Base-by-base conservation (phyloP, 2,329 filamentous ascomycete species). In the Aspergillus neoniger region DNA sequence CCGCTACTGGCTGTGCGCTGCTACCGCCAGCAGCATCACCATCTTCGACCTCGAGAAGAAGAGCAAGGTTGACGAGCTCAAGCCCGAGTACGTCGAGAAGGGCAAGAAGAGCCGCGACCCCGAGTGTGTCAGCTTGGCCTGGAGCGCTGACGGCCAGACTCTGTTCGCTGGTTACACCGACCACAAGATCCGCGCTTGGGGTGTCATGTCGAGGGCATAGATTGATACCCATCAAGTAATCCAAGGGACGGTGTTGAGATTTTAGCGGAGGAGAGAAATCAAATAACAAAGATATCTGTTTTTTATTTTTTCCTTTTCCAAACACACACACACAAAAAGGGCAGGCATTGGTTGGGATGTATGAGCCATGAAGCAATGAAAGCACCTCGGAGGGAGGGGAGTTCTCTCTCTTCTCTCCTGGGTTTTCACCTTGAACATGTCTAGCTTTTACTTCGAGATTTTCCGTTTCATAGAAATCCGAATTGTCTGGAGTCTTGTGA, bases 41-140 rank as follows among this genome's bases (percentile, higher is more conserved):
- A 98, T 99, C 88, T 99, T 99, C 85, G 95, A 99, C 79, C 89
- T 99, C 73, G 95, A 99, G 92, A 99, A 99, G 93, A 99, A 99
- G 93, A 96, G 90, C 90, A 98, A 97, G 91, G 94, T 98, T 79
- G 94, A 98, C 77, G 95, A 98, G 89, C 89, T 99, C 82, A 97
- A 96, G 90, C 94, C 94, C 72, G 95, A 99, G 82, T 96, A 95
- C 86, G 86, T 92, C 78, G 87, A 92, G 80, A 90, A 92, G 80
- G 91, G 93, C 85, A 96, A 96, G 92, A 98, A 98, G 92, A 92
- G 90, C 88, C 89, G 93, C 80, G 94, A 97, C 84, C 95, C 95
- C 75, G 94, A 98, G 89, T 98, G 94, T 82, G 89, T 99, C 77
- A 92, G 88, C 80, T 87, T 99, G 83, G 94, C 94, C 80, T 99